Evolutionary conservation across 2,329 filamentous ascomycete species (phyloP).

Genomic region (Nigrospora oryzae): DNA sequence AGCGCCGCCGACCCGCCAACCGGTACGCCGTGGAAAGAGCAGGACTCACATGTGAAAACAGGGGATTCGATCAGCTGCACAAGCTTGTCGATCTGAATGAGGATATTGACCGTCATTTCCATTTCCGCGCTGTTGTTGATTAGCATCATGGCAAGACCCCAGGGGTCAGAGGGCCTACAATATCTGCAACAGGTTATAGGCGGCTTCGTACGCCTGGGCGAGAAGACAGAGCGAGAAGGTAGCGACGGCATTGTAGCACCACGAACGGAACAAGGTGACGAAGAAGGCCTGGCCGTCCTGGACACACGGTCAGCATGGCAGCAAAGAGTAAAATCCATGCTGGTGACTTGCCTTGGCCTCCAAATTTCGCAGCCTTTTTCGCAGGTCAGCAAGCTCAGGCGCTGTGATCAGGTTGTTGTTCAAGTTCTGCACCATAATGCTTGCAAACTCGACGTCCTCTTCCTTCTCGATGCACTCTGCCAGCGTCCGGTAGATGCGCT

Average conservation of each 20-base stretch:
- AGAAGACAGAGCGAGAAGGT: constrained; percentile 94
- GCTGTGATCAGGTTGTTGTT: constrained; percentile 99
- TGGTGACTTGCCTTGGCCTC: constrained; percentile 60
- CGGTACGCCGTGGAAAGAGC: background rate
- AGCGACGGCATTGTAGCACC: constrained; percentile 97
- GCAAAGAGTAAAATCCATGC: background rate
- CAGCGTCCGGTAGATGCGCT: constrained; percentile 89
- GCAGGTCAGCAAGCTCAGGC: constrained; percentile 82
- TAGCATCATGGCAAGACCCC: constrained; percentile 3
- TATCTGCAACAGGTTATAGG: constrained; percentile 90
- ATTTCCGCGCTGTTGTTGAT: constrained; percentile 66
- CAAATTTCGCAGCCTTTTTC: constrained; percentile 81
- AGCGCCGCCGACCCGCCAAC: background rate
- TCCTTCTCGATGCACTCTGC: constrained; percentile 97
- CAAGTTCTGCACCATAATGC: constrained; percentile 98
- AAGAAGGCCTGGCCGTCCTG: constrained; percentile 94
- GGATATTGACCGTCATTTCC: constrained; percentile 97
- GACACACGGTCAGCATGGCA: constrained; percentile 4
- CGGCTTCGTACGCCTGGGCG: constrained; percentile 95
- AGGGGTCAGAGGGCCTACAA: constrained; percentile 51
- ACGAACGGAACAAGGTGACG: constrained; percentile 86
- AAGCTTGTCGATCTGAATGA: constrained; percentile 97
- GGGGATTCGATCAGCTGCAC: constrained; percentile 95
- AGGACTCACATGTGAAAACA: constrained; percentile 83
- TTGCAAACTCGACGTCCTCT: constrained; percentile 96